Conservation (phyloP, 129 eudicot species). For the Logfia minima region DNA sequence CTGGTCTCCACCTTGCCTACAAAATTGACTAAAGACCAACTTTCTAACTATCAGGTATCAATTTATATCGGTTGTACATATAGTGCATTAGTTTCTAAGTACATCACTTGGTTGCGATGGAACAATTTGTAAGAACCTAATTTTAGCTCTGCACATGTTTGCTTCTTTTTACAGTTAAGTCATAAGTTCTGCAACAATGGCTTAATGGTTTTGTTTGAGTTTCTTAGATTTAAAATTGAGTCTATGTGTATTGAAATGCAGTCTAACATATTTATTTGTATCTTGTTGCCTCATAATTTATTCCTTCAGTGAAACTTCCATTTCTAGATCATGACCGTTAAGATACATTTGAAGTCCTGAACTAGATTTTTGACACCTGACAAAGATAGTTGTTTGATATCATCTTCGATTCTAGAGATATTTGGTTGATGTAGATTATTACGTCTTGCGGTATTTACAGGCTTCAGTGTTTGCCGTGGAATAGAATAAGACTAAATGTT, state of each 20-base stretch:
- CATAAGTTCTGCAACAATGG: neutral
- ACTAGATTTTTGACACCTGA: neutral
- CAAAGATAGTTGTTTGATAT: slow-evolving; percentile 5
- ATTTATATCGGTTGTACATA: slow-evolving; percentile 2
- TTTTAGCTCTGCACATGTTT: neutral
- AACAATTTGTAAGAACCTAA: neutral
- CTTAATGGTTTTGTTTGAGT: neutral
- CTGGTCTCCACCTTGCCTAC: slow-evolving; percentile 65
- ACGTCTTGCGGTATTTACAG: neutral
- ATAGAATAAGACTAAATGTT: neutral
- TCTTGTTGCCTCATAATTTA: neutral
- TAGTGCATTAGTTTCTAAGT: neutral
- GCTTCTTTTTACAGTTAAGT: neutral
- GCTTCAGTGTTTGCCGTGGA: neutral
- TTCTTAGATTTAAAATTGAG: neutral
- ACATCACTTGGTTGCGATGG: neutral
- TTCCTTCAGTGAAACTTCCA: neutral
- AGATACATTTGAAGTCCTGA: neutral
- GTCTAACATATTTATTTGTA: neutral
- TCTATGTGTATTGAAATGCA: slow-evolving; percentile 1
- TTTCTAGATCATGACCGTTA: neutral
- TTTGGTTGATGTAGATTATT: neutral
- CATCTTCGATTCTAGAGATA: neutral
- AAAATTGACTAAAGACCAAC: slow-evolving; percentile 72
- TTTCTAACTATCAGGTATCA: slow-evolving; percentile 78